Percentiles rank a stretch among this genome's conserved stretches.
phyloP scores from a whole-genome alignment of 2,329 filamentous ascomycete genomes.

The Fusarium coicis region DNA sequence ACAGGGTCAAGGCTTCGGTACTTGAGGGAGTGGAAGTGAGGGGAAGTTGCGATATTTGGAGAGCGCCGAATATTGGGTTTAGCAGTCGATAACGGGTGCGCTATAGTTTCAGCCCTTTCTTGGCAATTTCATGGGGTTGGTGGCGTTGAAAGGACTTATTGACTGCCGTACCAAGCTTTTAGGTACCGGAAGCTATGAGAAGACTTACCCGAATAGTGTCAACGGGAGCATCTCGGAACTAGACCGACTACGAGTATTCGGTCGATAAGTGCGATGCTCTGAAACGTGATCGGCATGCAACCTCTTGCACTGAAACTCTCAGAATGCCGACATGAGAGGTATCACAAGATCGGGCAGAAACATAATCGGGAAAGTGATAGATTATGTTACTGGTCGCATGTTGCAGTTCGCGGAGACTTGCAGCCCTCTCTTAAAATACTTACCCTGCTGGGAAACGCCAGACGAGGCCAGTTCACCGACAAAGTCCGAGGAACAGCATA shows the following conservation, averaged over 20 bases:
- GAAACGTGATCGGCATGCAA: background rate
- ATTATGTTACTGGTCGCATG: rapidly evolving
- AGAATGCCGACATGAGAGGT: background rate
- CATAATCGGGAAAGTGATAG: background rate
- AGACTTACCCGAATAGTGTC: too few species aligned
- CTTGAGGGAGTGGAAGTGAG: background rate
- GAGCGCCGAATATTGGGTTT: background rate
- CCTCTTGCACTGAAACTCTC: background rate
- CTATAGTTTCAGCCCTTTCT: background rate
- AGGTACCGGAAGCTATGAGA: background rate
- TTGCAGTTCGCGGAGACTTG: background rate
- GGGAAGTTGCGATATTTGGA: background rate
- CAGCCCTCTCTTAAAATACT: background rate
- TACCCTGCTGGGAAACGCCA: rapidly evolving
- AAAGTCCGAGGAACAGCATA: rapidly evolving
- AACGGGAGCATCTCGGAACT: background rate
- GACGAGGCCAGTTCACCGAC: background rate
- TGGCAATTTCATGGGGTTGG: background rate
- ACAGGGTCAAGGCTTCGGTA: background rate
- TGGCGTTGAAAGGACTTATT: background rate
- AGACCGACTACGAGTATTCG: background rate
- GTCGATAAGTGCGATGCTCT: background rate
- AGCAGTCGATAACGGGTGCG: background rate
- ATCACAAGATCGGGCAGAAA: background rate
- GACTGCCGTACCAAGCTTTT: background rate